Conservation (phyloP, 2,329 filamentous ascomycete species). For the Helotiales sp. region DNA sequence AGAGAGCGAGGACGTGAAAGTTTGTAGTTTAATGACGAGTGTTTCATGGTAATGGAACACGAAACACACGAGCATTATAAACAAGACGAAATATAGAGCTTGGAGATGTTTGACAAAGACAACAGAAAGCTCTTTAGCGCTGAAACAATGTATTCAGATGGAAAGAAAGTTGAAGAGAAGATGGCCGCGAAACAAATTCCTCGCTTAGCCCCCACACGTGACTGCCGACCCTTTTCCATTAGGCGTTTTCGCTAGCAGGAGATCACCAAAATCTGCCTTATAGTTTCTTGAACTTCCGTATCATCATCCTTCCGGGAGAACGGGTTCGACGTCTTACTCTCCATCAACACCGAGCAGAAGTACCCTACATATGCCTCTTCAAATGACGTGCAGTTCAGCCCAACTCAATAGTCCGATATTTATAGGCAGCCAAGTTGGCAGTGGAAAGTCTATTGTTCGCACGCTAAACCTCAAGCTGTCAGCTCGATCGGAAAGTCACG, state of each 20-base stretch:
- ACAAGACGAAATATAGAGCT: neutral
- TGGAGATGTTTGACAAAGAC: neutral
- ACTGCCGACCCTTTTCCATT: neutral
- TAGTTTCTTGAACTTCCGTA: neutral
- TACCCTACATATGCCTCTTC: neutral
- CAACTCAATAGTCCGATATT: neutral
- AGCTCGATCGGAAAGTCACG: neutral
- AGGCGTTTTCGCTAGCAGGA: neutral
- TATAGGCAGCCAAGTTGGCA: slow-evolving; percentile 2
- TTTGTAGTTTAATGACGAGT: neutral
- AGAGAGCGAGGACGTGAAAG: neutral
- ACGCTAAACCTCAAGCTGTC: neutral
- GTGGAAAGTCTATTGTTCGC: neutral
- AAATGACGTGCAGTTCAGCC: neutral
- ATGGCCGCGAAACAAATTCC: neutral
- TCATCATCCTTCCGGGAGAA: slow-evolving; percentile 3
- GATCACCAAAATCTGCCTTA: slow-evolving; percentile 7
- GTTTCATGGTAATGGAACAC: neutral
- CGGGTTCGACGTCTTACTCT: neutral
- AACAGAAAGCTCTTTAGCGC: neutral
- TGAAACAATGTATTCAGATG: no score
- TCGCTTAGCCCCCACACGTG: neutral
- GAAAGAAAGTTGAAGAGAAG: neutral
- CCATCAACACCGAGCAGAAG: neutral
- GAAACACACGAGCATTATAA: no score